Percentiles rank a stretch among this genome's conserved stretches.
These are phyloP conservation scores for Dictyostelium firmibasis DNA, from an alignment of 78 protist genomes.

Conservation along the genomic window DNA sequence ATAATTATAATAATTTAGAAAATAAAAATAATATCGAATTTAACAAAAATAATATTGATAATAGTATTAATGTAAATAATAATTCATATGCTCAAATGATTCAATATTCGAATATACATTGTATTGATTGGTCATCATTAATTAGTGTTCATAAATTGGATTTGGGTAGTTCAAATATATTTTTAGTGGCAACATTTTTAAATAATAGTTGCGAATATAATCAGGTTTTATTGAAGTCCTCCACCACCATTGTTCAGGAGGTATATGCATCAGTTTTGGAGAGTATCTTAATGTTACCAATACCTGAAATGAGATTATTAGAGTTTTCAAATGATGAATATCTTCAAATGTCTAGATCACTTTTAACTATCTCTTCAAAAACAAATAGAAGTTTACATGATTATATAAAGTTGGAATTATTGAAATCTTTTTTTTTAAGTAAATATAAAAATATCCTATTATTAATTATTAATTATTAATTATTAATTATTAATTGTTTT, in stretches of 20 bases:
- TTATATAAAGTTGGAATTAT: constrained; percentile 23
- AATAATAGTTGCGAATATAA: not conserved
- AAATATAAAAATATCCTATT: too few species aligned
- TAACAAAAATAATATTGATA: not conserved
- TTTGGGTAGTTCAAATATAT: not conserved
- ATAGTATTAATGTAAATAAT: not conserved
- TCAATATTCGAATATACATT: constrained; percentile 11
- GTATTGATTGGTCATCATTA: constrained; percentile 1
- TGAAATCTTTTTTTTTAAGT: constrained; percentile 14
- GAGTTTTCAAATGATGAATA: constrained; percentile 26
- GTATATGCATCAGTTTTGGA: constrained; percentile 38
- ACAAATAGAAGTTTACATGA: not conserved
- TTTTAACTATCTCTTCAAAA: not conserved
- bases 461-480: not conserved
- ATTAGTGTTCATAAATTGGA: not conserved
- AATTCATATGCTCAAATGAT: not conserved
- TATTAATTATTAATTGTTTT: too few species aligned
- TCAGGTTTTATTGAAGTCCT: constrained; percentile 18
- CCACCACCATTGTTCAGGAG: constrained; percentile 11
- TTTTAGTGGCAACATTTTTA: not conserved
- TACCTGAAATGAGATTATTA: constrained; percentile 25
- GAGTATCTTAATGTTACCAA: constrained; percentile 4
- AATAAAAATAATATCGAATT: not conserved
- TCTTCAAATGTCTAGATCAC: constrained; percentile 11
- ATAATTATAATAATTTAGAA: too few species aligned